These are phyloP conservation scores for Chloranthus sessilifolius DNA, from an alignment of 164 flowering plant species.

Conservation along the genomic window DNA sequence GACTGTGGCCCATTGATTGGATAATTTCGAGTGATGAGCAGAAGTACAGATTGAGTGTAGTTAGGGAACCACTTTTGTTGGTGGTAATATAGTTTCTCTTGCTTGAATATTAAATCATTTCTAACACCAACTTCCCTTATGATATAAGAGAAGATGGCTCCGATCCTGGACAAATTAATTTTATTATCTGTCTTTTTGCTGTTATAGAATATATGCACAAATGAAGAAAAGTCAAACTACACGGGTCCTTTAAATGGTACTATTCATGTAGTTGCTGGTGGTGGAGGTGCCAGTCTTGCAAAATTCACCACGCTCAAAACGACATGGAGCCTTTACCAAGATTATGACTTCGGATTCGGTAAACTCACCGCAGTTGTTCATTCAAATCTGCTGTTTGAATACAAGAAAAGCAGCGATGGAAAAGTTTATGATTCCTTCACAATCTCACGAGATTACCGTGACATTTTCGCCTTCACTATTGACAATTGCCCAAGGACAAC, in stretches of 20 bases:
- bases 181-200: conserved; percentile 4
- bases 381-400: background rate
- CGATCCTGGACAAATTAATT: too few species aligned
- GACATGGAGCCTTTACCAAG: background rate
- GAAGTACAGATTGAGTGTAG: too few species aligned
- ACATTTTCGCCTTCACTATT: background rate
- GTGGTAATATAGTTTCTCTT: too few species aligned
- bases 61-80: too few species aligned
- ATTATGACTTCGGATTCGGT: background rate
- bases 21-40: too few species aligned
- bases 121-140: too few species aligned
- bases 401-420: background rate
- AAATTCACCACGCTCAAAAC: background rate
- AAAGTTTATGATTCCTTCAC: background rate
- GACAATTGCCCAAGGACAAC: conserved; percentile 1
- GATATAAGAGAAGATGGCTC: too few species aligned
- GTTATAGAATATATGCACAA: conserved; percentile 58
- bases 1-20: too few species aligned
- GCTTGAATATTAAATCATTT: too few species aligned
- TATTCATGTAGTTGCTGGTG: conserved; percentile 54
- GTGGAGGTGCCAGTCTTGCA: background rate
- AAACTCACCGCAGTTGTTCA: background rate
- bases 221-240: conserved; percentile 37
- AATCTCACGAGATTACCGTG: background rate
- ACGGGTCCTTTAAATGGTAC: conserved; percentile 53